Base-by-base conservation (phyloP, 2,329 filamentous ascomycete genomes). In the Clonostachys chloroleuca region DNA sequence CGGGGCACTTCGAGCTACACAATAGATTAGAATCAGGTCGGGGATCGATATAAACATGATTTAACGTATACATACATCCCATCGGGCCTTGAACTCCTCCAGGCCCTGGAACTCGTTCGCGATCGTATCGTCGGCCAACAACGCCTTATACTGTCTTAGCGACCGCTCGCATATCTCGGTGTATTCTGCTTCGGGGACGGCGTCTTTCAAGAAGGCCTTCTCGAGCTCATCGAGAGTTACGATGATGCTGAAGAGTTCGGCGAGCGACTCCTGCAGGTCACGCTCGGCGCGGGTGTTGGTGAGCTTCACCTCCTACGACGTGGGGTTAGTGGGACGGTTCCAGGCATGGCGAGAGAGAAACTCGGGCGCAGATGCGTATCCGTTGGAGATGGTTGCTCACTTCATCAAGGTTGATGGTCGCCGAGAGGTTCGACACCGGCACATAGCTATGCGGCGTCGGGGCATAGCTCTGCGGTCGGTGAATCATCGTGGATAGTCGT, bases 211-310 rank as follows among this genome's bases (percentile, higher is more conserved):
- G 62, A 96, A 99, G 1, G 92, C 95, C 66, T 95, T 96, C 61
- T 99, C 94, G 2, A 99, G 80, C 53, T 95, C 91, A 63, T 99
- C 94, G 4, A 99, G 76, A 0, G 94, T 97, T 51, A 96, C 81
- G 36, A 99, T 92, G 55, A 99, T 97, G 70, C 92, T 96, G 69
- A 97, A 99, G 20, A 99, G 85, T 68, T 99, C 94, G 47, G 92
- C 94, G 13, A 99, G 82, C 2, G 94, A 97, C 62, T 97, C 94
- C 65, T 96, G 90, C 2, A 97, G 77, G 63, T 99, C 92, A 51
- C 92, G 86, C 70, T 97, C 92, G 39, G 89, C 86, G 56, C 88
- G 84, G 18, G 86, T 95, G 37, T 89, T 86, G 44, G 90, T 84
- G 50, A 99, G 80, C 68, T 96, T 96, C 57, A 96, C 91, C 77